Base-by-base conservation (phyloP, 768 basidiomycete species). In the Mycena metata region DNA sequence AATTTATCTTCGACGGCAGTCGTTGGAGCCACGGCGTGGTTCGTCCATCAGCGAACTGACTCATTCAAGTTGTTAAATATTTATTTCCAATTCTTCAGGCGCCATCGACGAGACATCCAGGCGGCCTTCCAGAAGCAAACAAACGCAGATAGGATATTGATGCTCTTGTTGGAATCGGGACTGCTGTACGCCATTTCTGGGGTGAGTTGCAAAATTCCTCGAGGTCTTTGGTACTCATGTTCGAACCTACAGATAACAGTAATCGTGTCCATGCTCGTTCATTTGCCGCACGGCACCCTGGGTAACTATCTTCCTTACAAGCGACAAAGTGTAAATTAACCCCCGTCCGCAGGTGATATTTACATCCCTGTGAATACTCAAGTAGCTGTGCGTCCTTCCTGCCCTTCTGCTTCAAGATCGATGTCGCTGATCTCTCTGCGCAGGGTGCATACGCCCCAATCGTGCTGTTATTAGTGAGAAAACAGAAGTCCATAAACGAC, bases 401-500 rank as follows among this genome's bases (percentile, higher is more conserved):
- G n/a, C 35, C 8, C 51, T 35, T 52, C 47, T 21, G 11, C 9
- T 45, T 55, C 11, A 30, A 30, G 30, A 30, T 30, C 30, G 11
- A 21, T 17, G 51, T 10, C 2, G 23, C 24, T 42, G 17, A 19
- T 12, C 45, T 50, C 12, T 35, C 36, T 3, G 57, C 26, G 35
- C 52, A 69, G 69, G 65, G 69, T 15, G 65, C 65, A 13, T 66
- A 70, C 51, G 49, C 69, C 17, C 60, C 69, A 13, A 54, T 70
- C 16, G 56, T 70, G 21, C 36, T 70, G 36, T 49, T 70, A 4
- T 56, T 66, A 15, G 65, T 59, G 7, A 66, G 56, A 60, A 63
- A 19, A 33, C 56, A 66, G 47, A 56, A 24, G 41, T 63, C 64
- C 6, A 36, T 66, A 39, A 55, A 21, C 42, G 69, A 70, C 10